phyloP scores from a whole-genome alignment of 176 grass and related monocot species.

The Carex myosuroides region DNA sequence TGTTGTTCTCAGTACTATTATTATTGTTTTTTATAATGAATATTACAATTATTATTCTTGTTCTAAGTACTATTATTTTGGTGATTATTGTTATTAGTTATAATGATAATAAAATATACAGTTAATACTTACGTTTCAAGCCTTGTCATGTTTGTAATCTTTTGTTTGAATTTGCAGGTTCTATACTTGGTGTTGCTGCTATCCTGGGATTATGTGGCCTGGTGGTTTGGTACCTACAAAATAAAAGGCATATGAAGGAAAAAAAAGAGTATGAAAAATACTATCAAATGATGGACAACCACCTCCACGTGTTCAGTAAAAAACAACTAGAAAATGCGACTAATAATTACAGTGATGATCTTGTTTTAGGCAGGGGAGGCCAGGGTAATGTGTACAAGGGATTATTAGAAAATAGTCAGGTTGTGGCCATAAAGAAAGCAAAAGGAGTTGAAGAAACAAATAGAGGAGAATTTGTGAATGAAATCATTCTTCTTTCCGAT shows the following conservation, averaged over 20 bases:
- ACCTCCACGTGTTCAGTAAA: background rate
- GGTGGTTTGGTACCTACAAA: background rate
- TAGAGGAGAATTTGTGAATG: constrained; percentile 35
- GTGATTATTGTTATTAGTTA: background rate
- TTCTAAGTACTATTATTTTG: too few relatives aligned
- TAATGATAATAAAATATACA: background rate
- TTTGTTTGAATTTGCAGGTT: background rate
- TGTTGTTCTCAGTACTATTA: too few relatives aligned
- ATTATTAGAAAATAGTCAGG: background rate
- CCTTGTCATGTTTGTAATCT: too few relatives aligned
- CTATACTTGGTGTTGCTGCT: background rate
- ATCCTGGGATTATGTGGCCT: background rate
- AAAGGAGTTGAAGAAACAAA: background rate
- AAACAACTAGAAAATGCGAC: background rate
- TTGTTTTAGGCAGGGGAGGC: background rate
- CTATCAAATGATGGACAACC: constrained; percentile 1
- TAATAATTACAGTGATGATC: background rate
- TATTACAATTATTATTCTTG: too few relatives aligned
- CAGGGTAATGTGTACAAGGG: constrained; percentile 32
- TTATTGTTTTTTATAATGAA: too few relatives aligned
- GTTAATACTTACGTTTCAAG: background rate
- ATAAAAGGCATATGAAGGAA: background rate
- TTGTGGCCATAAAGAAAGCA: constrained; percentile 30
- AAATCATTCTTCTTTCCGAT: constrained; percentile 34
- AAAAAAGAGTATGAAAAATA: background rate